Conservation (phyloP, 495 filamentous ascomycete species). For the Penicillium cinerascens region DNA sequence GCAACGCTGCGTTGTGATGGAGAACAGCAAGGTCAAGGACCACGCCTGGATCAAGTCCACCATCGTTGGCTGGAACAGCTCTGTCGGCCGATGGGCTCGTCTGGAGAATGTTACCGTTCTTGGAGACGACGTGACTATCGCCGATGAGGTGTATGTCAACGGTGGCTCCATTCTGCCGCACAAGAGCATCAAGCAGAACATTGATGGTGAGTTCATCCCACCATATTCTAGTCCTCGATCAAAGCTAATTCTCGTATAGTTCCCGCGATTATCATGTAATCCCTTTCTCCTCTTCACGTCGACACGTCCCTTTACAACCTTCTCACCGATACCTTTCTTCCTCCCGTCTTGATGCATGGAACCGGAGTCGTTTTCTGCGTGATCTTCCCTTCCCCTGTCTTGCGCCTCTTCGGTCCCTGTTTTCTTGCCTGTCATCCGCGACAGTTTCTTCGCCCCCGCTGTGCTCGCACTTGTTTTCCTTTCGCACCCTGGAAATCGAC, state of each 20-base stretch:
- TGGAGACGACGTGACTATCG: conserved; percentile 98
- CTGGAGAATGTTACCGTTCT: conserved; percentile 97
- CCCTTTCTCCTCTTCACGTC: conserved; percentile 26
- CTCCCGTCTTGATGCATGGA: conserved; percentile 40
- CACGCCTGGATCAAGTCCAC: conserved; percentile 99
- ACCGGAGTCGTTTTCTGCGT: conserved; percentile 42
- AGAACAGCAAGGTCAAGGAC: conserved; percentile 92
- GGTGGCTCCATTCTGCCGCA: conserved; percentile 94
- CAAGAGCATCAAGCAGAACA: conserved; percentile 98
- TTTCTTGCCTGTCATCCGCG: conserved; percentile 17
- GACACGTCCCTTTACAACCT: conserved; percentile 24
- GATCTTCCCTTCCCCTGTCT: conserved; percentile 27
- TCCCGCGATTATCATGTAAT: conserved; percentile 85
- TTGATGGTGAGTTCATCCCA: conserved; percentile 64
- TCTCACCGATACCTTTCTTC: conserved; percentile 26
- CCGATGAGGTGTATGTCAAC: conserved; percentile 98
- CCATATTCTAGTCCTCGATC: neutral
- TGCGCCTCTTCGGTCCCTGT: conserved; percentile 14
- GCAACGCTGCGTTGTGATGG: conserved; percentile 88
- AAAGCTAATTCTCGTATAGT: conserved; percentile 38
- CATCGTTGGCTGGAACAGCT: conserved; percentile 99
- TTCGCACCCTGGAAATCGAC: conserved; percentile 19
- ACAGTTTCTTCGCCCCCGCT: conserved; percentile 11
- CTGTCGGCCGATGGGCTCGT: conserved; percentile 91
- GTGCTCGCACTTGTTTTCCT: conserved; percentile 14